Evolutionary conservation across 805 yeast species (phyloP), one percentile per base, ranked within the genome.

Genomic region (Cyberlindnera saturnus): DNA sequence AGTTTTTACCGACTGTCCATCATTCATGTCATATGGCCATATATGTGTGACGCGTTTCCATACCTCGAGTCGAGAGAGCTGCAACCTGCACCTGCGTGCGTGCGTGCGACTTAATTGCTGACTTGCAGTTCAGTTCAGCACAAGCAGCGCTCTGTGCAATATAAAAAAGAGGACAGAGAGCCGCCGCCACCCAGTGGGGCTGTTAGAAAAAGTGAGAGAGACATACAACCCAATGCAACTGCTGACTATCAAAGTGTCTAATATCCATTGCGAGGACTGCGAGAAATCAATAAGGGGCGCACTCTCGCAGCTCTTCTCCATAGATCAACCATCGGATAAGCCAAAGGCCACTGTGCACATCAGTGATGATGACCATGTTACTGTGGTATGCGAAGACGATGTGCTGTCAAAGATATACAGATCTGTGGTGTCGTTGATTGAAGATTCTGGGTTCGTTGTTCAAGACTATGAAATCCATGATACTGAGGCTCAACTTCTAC

Each of bases 401-500:
- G 19, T 26, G 13, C 23, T 29, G 15, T 32, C 14, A n/a, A 34
- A 42, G 30, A 29, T 48, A 11, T 48, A 46, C 28, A 43, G 34
- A 28, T 19, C 36, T 15, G 38, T 45, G 4, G 17, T 51, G 15
- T 29, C 37, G 7, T 17, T 38, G 4, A 29, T 53, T 10, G 47
- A 39, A 29, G 50, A 23, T 38, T 30, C 35, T 35, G 56, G 45
- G 39, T 52, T 57, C 43, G 53, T 44, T 17, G 48, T 57, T 17
- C 54, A 43, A 8, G 59, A 57, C 28, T 56, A 52, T 34, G 50
- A 58, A 3, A 53, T 60, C 3, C 46, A 58, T 18, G 61, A 63
- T 14, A 49, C 44, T 18, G 53, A 37, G 26, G 32, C 29, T 7
- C 34, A 28, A n/a, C 34, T 31, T 15, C 26, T 36, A 9, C 40